A percentile compares a stretch with the other conserved stretches of the same genome.
These are phyloP conservation scores for Aureobasidium sp. DNA, from an alignment of 2,329 filamentous ascomycete genomes.

Conservation along the genomic window DNA sequence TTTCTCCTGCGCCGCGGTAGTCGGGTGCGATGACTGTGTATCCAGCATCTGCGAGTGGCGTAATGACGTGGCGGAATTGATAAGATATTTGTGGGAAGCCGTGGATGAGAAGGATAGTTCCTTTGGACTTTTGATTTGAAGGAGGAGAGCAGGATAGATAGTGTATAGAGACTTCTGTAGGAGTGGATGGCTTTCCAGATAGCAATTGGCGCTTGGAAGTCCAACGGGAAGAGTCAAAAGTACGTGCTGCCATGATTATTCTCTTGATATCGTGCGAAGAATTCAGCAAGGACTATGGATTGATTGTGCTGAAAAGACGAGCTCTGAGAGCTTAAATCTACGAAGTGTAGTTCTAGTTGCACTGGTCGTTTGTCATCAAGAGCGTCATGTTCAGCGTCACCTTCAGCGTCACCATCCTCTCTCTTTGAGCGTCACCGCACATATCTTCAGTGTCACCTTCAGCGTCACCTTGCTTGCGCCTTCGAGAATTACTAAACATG, in stretches of 20 bases:
- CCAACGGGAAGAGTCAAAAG: conserved; percentile 3
- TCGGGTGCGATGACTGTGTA: conserved; percentile 33
- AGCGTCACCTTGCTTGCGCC: background rate
- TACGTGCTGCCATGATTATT: background rate
- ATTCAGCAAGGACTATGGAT: too few relatives aligned
- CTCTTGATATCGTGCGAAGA: too few relatives aligned
- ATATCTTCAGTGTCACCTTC: background rate
- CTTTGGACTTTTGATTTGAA: conserved; percentile 14
- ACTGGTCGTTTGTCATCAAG: background rate
- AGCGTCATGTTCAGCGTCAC: background rate
- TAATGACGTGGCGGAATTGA: conserved; percentile 34
- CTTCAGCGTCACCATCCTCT: background rate
- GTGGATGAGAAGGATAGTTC: conserved; percentile 37
- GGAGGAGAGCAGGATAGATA: conserved; percentile 19
- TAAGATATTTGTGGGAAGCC: conserved; percentile 41
- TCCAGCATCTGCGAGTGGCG: conserved; percentile 28
- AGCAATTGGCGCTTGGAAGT: conserved; percentile 8
- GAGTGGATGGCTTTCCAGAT: conserved; percentile 8
- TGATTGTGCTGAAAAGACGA: background rate
- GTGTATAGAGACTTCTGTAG: conserved; percentile 17
- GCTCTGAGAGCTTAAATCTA: too few relatives aligned
- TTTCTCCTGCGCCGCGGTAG: conserved; percentile 31
- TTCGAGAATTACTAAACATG: background rate
- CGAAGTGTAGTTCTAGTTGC: too few relatives aligned
- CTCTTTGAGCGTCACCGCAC: background rate